phyloP scores from a whole-genome alignment of 1,139 yeast genomes.

The Magnusiomyces tetraspermus region DNA sequence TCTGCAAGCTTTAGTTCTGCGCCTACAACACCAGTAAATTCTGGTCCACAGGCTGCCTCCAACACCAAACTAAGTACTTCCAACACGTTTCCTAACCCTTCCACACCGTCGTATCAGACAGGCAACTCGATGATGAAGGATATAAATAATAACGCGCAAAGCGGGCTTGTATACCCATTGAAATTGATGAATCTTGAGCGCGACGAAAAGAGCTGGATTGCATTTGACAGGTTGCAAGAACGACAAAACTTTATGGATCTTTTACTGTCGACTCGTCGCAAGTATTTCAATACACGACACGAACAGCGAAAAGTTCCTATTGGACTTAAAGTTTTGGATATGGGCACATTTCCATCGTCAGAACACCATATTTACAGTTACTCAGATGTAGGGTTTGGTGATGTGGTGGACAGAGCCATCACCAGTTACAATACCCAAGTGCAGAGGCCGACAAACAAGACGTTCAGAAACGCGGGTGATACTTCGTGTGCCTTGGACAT shows the following conservation, averaged over 20 bases:
- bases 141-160: constrained; percentile 3
- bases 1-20: background rate
- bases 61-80: background rate
- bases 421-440: background rate
- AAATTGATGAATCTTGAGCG: constrained; percentile 11
- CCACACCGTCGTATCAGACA: background rate
- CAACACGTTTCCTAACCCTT: background rate
- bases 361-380: constrained; percentile 1
- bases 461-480: background rate
- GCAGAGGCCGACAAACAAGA: background rate
- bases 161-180: constrained; percentile 9
- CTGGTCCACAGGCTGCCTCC: background rate
- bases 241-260: constrained; percentile 12
- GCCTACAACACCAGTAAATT: background rate
- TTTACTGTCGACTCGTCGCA: constrained; percentile 7
- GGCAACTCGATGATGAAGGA: constrained; percentile 1
- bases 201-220: constrained; percentile 10
- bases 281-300: constrained; percentile 2
- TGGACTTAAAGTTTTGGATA: constrained; percentile 6
- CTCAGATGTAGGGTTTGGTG: background rate
- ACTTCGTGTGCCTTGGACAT: constrained; percentile 11
- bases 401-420: background rate
- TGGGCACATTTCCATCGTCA: constrained; percentile 6
- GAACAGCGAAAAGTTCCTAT: background rate
- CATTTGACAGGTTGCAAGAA: constrained; percentile 8